A percentile compares a stretch with the other conserved stretches of the same genome.
These are phyloP conservation scores for Starmera quercuum DNA, from an alignment of 805 yeast genomes.

Conservation along the genomic window DNA sequence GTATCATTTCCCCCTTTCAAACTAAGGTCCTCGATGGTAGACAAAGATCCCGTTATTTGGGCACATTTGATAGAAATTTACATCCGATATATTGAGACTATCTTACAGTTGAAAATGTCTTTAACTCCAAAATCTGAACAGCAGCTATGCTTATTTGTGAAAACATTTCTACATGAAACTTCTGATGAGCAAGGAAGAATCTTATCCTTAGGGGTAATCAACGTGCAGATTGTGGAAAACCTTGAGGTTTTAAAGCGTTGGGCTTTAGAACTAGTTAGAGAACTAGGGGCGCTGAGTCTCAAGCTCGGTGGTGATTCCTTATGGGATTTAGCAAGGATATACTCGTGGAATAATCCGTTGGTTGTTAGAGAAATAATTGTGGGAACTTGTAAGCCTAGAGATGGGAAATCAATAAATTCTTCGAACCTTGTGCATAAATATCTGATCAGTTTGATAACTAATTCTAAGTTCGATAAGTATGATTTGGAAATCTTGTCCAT, in stretches of 20 bases:
- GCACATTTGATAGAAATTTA: slow-evolving; percentile 62
- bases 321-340: slow-evolving; percentile 60
- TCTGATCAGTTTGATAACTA: slow-evolving; percentile 35
- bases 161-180: slow-evolving; percentile 52
- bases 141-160: slow-evolving; percentile 49
- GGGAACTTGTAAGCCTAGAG: slow-evolving; percentile 32
- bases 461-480: slow-evolving; percentile 14
- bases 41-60: slow-evolving; percentile 82
- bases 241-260: slow-evolving; percentile 36
- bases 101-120: slow-evolving; percentile 26
- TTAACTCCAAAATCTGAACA: slow-evolving; percentile 49
- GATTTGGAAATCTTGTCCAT: slow-evolving; percentile 12
- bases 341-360: slow-evolving; percentile 34
- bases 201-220: slow-evolving; percentile 63
- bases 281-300: slow-evolving; percentile 46
- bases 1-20: slow-evolving; percentile 71
- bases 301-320: slow-evolving; percentile 51
- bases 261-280: slow-evolving; percentile 39
- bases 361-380: slow-evolving; percentile 45
- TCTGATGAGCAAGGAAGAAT: slow-evolving; percentile 53
- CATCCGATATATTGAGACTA: slow-evolving; percentile 39
- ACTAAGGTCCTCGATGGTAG: slow-evolving; percentile 67
- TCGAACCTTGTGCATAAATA: slow-evolving; percentile 42
- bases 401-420: slow-evolving; percentile 24
- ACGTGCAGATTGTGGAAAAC: slow-evolving; percentile 56